These are phyloP conservation scores for Brassica nigra DNA, from an alignment of 345 rosid species.

Conservation along the genomic window DNA sequence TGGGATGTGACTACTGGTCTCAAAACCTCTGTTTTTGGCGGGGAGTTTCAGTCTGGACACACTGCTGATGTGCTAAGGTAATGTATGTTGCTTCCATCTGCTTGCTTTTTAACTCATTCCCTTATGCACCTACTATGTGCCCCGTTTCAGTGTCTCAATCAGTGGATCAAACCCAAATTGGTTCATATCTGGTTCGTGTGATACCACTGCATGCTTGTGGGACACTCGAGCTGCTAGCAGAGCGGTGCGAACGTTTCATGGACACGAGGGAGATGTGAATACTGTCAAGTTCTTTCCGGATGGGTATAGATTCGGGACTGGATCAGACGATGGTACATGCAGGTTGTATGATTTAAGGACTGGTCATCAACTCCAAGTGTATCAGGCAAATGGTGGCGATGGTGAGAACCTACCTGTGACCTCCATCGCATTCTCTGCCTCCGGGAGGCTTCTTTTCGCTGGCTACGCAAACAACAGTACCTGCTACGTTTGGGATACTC, in stretches of 20 bases:
- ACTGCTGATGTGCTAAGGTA: conserved; percentile 94
- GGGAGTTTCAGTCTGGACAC: conserved; percentile 97
- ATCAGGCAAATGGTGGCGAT: conserved; percentile 52
- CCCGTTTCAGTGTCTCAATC: conserved; percentile 71
- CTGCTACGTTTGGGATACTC: conserved; percentile 95
- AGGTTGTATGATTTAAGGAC: conserved; percentile 89
- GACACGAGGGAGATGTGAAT: conserved; percentile 54
- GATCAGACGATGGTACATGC: conserved; percentile 96
- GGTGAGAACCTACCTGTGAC: conserved; percentile 62
- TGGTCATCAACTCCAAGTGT: conserved; percentile 91
- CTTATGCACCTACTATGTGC: not conserved
- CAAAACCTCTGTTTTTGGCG: conserved; percentile 93
- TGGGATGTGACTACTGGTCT: conserved; percentile 99
- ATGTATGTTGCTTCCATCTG: not conserved
- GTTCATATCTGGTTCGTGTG: conserved; percentile 97
- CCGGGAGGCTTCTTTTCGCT: conserved; percentile 94
- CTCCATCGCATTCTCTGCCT: conserved; percentile 88
- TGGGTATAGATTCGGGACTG: conserved; percentile 94
- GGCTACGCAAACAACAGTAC: conserved; percentile 67
- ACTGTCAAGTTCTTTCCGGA: conserved; percentile 94
- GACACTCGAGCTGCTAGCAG: conserved; percentile 98
- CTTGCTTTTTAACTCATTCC: not conserved
- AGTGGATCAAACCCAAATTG: conserved; percentile 68
- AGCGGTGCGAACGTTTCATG: conserved; percentile 84
- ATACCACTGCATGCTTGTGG: conserved; percentile 85